Conservation (phyloP, 768 basidiomycete species). For the Russula compacta region DNA sequence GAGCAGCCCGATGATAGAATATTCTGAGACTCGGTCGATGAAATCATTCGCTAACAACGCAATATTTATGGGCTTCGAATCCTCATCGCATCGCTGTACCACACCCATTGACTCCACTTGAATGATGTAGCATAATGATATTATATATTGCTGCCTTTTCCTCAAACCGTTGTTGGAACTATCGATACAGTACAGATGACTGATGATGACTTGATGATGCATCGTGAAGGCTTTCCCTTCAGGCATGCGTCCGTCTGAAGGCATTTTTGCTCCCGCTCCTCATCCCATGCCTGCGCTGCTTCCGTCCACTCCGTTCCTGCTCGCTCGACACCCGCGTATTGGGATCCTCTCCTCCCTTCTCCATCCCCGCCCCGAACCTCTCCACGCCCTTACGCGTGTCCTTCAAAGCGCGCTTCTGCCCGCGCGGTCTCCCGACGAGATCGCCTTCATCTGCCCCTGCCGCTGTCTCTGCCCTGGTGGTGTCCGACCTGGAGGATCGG, state of each 20-base stretch:
- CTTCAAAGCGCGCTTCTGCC: conserved; percentile 24
- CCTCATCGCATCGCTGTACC: neutral
- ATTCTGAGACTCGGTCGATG: neutral
- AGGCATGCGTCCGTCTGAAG: conserved; percentile 33
- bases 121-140: conserved; percentile 5
- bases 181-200: neutral
- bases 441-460: conserved; percentile 26
- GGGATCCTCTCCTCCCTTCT: conserved; percentile 56
- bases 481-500: neutral
- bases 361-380: conserved; percentile 81
- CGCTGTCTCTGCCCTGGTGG: conserved; percentile 19
- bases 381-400: conserved; percentile 54
- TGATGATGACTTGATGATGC: neutral
- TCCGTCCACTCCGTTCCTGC: conserved; percentile 69
- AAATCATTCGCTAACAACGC: neutral
- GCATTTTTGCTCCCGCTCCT: conserved; percentile 89
- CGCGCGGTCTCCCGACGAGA: conserved; percentile 23
- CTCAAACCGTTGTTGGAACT: neutral
- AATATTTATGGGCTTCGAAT: neutral
- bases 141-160: neutral
- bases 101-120: neutral
- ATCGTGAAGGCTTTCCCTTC: neutral
- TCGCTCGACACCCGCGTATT: conserved; percentile 41
- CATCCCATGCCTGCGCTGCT: conserved; percentile 63
- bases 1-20: neutral